These are phyloP conservation scores for Willaertia magna DNA, from an alignment of 208 protist genomes.

Conservation along the genomic window DNA sequence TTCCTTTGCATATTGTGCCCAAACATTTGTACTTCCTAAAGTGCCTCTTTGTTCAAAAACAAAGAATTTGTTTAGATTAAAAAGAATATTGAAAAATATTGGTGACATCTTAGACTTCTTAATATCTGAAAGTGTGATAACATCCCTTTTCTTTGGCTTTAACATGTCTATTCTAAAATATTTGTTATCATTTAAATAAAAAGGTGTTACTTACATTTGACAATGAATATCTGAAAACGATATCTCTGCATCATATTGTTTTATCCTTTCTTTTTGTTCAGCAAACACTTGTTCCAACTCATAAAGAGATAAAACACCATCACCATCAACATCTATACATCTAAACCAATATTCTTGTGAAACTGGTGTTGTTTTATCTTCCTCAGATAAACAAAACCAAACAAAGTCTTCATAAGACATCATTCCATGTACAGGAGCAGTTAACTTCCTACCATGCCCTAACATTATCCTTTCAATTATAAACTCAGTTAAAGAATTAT, in stretches of 20 bases:
- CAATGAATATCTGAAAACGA: slow-evolving; percentile 70
- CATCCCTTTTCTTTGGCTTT: slow-evolving; percentile 18
- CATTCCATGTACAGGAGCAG: slow-evolving; percentile 32
- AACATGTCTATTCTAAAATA: not conserved
- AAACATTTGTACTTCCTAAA: not conserved
- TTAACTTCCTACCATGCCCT: slow-evolving; percentile 39
- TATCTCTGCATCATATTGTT: slow-evolving; percentile 41
- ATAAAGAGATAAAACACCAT: slow-evolving; percentile 75
- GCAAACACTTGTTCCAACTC: slow-evolving; percentile 81
- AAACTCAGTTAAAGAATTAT: slow-evolving; percentile 54
- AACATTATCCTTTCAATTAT: slow-evolving; percentile 62
- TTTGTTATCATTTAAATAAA: too few relatives aligned
- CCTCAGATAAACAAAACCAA: slow-evolving; percentile 83
- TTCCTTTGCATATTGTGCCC: not conserved
- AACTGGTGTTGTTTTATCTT: slow-evolving; percentile 77
- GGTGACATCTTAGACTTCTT: slow-evolving; percentile 53
- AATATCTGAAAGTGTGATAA: slow-evolving; percentile 65
- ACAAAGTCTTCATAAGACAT: slow-evolving; percentile 88
- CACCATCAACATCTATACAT: slow-evolving; percentile 75
- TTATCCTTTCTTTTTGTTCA: slow-evolving; percentile 58
- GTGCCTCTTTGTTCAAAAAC: slow-evolving; percentile 43
- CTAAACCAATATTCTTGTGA: slow-evolving; percentile 86
- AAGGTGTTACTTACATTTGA: too few relatives aligned
- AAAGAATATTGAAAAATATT: slow-evolving; percentile 76
- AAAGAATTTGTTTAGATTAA: slow-evolving; percentile 77